Evolutionary conservation across 371 early-diverging fungal genomes (phyloP).

Genomic region (Dichotomocladium elegans): DNA sequence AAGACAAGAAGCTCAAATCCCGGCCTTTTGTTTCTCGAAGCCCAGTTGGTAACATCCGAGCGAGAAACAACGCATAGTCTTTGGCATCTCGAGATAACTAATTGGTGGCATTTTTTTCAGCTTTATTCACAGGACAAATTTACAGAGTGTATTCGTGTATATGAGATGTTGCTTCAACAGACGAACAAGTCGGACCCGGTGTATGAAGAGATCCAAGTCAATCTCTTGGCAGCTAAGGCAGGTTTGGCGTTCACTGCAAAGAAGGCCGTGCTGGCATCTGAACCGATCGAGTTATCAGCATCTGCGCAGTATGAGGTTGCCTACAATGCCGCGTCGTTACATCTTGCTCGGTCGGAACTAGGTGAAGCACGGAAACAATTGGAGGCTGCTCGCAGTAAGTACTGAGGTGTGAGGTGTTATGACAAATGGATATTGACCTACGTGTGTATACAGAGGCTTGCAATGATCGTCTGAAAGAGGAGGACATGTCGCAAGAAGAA

Average conservation of each 20-base stretch:
- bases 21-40: constrained; percentile 56
- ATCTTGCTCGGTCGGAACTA: constrained; percentile 52
- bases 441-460: constrained; percentile 29
- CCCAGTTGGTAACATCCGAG: constrained; percentile 56
- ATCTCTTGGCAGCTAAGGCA: constrained; percentile 65
- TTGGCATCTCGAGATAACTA: background rate
- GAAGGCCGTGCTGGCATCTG: constrained; percentile 17
- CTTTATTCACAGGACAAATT: constrained; percentile 45
- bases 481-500: constrained; percentile 53
- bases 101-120: constrained; percentile 19
- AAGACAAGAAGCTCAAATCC: constrained; percentile 11
- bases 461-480: constrained; percentile 21
- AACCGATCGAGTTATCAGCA: constrained; percentile 2
- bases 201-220: constrained; percentile 45
- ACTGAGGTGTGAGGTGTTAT: background rate
- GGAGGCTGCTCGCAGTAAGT: constrained; percentile 53
- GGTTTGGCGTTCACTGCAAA: constrained; percentile 50
- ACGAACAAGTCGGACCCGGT: constrained; percentile 30
- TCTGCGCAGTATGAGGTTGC: constrained; percentile 59
- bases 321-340: constrained; percentile 67
- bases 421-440: background rate
- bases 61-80: too few species aligned
- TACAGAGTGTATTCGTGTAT: constrained; percentile 36
- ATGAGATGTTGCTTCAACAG: constrained; percentile 43
- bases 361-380: constrained; percentile 54